Conservation (phyloP, 2,329 filamentous ascomycete genomes). For the Pseudogymnoascus sp. region DNA sequence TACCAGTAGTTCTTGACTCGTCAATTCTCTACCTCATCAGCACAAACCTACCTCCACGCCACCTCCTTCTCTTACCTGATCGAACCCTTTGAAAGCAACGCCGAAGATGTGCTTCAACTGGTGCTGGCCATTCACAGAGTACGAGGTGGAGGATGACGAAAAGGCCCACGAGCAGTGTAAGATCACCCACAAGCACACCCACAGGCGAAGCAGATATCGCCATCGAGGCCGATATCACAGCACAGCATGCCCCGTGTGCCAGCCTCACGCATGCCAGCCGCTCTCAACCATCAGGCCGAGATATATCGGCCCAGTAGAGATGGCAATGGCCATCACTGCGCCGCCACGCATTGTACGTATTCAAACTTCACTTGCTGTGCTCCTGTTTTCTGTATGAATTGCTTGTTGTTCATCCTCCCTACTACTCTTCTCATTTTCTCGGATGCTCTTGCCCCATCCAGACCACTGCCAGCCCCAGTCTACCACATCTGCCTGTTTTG, state of each 20-base stretch:
- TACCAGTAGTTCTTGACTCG: background rate
- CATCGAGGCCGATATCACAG: background rate
- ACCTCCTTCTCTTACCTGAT: background rate
- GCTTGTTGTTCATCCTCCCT: background rate
- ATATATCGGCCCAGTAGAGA: constrained; percentile 1
- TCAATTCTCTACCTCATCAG: background rate
- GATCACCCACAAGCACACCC: constrained; percentile 1
- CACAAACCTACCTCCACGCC: background rate
- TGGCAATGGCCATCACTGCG: background rate
- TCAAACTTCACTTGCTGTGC: background rate
- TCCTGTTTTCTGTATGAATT: background rate
- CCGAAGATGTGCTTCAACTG: constrained; percentile 4
- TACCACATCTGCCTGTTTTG: background rate
- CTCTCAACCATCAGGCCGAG: background rate
- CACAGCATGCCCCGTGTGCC: background rate
- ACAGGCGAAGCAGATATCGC: background rate
- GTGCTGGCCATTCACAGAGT: background rate
- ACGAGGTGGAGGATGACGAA: constrained; percentile 1
- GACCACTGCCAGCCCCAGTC: background rate
- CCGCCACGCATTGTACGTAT: background rate
- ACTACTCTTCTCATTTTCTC: background rate
- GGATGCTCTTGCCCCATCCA: background rate
- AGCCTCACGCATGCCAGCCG: background rate
- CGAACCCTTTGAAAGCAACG: background rate
- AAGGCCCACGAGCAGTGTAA: background rate